These are phyloP conservation scores for Yamadazyma buinensis DNA, from an alignment of 1,139 yeast genomes.

Conservation along the genomic window DNA sequence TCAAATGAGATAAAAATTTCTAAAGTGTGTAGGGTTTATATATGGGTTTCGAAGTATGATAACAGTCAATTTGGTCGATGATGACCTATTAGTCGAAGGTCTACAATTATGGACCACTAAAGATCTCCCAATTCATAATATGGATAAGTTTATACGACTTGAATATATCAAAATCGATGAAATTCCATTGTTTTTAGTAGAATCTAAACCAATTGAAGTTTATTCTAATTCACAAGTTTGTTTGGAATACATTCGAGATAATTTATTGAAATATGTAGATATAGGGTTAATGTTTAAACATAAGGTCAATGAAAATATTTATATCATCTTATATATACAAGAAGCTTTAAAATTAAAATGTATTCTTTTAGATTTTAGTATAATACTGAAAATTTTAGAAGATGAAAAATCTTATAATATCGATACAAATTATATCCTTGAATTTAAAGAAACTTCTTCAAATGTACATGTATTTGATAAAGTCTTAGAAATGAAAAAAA, in stretches of 20 bases:
- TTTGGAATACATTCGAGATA: slow-evolving; percentile 21
- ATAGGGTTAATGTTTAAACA: slow-evolving; percentile 18
- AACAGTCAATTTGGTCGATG: slow-evolving; percentile 13
- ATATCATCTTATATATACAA: slow-evolving; percentile 19
- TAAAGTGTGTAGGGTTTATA: too few species aligned
- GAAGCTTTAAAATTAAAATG: slow-evolving; percentile 15
- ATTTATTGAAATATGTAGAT: slow-evolving; percentile 14
- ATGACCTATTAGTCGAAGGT: slow-evolving; percentile 14
- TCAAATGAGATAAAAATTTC: too few species aligned
- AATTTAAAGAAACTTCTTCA: slow-evolving; percentile 8
- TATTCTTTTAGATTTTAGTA: slow-evolving; percentile 16
- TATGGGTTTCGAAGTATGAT: too few species aligned
- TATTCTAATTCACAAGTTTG: slow-evolving; percentile 23
- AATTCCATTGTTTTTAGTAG: slow-evolving; percentile 30
- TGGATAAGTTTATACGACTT: slow-evolving; percentile 8
- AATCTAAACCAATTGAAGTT: slow-evolving; percentile 21
- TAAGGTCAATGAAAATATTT: slow-evolving; percentile 12
- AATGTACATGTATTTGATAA: slow-evolving; percentile 28
- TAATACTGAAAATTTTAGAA: slow-evolving; percentile 5
- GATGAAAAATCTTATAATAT: slow-evolving; percentile 2
- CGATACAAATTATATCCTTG: slow-evolving; percentile 8
- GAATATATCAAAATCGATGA: slow-evolving; percentile 19
- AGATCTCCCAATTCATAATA: slow-evolving; percentile 7
- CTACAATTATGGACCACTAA: slow-evolving; percentile 25
- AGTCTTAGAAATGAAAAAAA: slow-evolving; percentile 29